Conservation (phyloP, 2,329 filamentous ascomycete genomes). For the Arthrobotrys conoides region DNA sequence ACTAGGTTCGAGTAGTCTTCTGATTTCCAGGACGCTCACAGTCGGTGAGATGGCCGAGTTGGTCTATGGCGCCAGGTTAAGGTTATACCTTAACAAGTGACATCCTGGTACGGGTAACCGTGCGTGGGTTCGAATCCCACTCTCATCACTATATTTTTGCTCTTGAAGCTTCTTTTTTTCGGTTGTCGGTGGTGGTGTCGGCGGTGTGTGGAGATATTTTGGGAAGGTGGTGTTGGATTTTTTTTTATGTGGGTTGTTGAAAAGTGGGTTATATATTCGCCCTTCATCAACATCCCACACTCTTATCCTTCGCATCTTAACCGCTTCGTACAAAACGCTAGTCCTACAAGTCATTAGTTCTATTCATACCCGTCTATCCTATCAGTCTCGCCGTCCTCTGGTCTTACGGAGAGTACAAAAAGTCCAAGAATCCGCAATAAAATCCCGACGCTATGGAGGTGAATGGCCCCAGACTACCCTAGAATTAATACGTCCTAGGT, state of each 20-base stretch:
- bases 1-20: conserved; percentile 9
- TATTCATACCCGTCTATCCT: no score
- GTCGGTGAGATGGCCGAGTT: conserved; percentile 63
- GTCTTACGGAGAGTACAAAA: no score
- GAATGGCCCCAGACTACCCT: no score
- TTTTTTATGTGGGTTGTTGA: conserved; percentile 2
- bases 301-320: no score
- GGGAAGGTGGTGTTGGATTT: conserved; percentile 27
- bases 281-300: no score
- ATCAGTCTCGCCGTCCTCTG: no score
- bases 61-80: conserved; percentile 65
- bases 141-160: conserved; percentile 63
- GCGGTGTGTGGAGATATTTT: conserved; percentile 6
- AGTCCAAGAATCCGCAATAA: no score
- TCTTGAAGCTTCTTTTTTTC: conserved; percentile 50
- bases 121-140: conserved; percentile 65
- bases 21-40: neutral
- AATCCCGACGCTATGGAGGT: no score
- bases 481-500: no score
- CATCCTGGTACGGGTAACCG: conserved; percentile 63
- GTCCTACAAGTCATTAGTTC: no score
- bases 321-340: no score
- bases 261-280: no score
- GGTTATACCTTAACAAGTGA: conserved; percentile 63
- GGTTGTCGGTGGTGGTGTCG: conserved; percentile 15